Conservation (phyloP, 345 rosid species). For the Gynandropsis gynandra region DNA sequence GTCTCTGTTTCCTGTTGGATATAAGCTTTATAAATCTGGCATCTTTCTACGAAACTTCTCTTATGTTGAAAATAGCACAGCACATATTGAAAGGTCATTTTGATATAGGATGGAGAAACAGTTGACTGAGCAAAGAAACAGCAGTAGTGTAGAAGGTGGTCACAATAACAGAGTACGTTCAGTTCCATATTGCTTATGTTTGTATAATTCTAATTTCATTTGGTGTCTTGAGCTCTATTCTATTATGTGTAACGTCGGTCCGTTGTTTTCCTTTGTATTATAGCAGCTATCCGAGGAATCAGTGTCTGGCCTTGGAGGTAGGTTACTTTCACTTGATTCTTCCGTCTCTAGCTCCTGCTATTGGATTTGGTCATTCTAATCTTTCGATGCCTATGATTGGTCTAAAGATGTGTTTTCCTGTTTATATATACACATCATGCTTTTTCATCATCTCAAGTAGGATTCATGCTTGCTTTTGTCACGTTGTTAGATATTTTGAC, state of each 20-base stretch:
- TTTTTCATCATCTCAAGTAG: constrained; percentile 7
- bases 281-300: constrained; percentile 25
- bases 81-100: constrained; percentile 11
- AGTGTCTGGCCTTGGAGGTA: constrained; percentile 28
- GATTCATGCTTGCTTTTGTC: constrained; percentile 8
- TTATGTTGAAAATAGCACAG: constrained; percentile 4
- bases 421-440: constrained; percentile 1
- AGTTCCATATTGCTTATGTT: constrained; percentile 17
- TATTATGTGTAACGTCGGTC: constrained; percentile 9
- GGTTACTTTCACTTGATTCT: constrained; percentile 13
- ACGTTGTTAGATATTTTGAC: constrained; percentile 6
- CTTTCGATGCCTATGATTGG: constrained; percentile 7
- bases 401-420: constrained; percentile 5
- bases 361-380: constrained; percentile 5
- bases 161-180: constrained; percentile 23
- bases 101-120: constrained; percentile 17
- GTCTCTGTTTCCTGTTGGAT: constrained; percentile 27
- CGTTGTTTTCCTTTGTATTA: constrained; percentile 14
- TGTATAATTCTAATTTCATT: constrained; percentile 7
- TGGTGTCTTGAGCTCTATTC: constrained; percentile 13
- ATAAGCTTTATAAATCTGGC: not conserved
- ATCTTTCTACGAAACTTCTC: not conserved
- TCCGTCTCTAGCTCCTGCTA: not conserved
- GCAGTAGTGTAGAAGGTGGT: constrained; percentile 16
- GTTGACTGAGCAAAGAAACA: constrained; percentile 22